Conservation (phyloP, 202 grass and related monocot genomes). For the Schoenoplectus tabernaemontani region DNA sequence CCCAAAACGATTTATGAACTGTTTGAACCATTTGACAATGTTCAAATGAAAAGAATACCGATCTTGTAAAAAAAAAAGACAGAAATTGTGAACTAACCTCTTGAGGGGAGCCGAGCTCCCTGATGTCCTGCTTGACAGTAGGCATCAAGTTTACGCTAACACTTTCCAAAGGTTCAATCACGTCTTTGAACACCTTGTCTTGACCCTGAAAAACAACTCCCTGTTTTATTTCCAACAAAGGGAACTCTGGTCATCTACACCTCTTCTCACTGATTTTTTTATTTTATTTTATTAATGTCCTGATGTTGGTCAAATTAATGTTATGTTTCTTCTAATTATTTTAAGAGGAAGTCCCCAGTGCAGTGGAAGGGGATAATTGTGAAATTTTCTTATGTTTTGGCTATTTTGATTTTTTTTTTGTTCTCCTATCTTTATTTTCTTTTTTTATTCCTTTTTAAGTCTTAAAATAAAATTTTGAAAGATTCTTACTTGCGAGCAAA, state of each 20-base stretch:
- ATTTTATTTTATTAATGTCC: neutral
- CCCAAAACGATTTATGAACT: neutral
- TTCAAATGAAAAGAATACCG: too few relatives aligned
- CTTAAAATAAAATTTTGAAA: neutral
- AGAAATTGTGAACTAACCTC: slow-evolving; percentile 45
- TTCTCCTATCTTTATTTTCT: neutral
- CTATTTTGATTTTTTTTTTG: neutral
- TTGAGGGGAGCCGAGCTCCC: slow-evolving; percentile 81
- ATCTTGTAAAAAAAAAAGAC: too few relatives aligned
- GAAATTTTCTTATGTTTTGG: neutral
- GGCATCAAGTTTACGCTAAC: slow-evolving; percentile 74
- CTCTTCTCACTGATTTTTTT: neutral
- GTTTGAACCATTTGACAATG: neutral
- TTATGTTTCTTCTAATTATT: neutral
- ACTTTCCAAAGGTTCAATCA: slow-evolving; percentile 85
- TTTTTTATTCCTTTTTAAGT: neutral
- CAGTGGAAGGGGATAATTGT: neutral
- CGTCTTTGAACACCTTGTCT: slow-evolving; percentile 97
- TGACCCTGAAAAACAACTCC: slow-evolving; percentile 79
- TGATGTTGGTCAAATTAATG: neutral
- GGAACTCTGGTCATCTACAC: neutral
- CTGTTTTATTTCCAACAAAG: slow-evolving; percentile 28
- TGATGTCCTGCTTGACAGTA: slow-evolving; percentile 69
- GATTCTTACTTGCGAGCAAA: slow-evolving; percentile 77
- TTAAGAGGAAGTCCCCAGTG: neutral